A percentile compares a stretch with the other conserved stretches of the same genome.
Conservation (phyloP, 495 filamentous ascomycete genomes). For the Penicillium samsonianum region DNA sequence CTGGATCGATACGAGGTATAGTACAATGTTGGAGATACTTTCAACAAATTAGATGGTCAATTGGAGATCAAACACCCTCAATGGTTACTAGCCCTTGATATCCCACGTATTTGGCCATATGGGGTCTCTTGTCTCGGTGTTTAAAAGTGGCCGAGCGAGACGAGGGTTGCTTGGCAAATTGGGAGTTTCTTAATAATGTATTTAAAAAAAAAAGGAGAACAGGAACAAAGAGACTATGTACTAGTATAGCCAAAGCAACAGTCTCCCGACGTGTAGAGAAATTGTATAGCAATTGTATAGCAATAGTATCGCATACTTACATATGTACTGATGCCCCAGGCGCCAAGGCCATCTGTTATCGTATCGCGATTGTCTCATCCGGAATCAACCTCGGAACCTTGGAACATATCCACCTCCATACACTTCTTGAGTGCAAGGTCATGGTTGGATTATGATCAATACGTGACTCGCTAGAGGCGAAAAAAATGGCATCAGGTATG, state of each 20-base stretch:
- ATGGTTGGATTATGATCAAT: constrained; percentile 4
- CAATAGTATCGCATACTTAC: not conserved
- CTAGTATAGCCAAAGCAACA: not conserved
- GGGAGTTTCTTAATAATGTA: no score
- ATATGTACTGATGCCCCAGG: constrained; percentile 6
- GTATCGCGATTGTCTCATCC: constrained; percentile 4
- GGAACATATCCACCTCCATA: not conserved
- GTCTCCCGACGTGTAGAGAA: not conserved
- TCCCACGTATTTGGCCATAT: not conserved
- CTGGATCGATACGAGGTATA: not conserved
- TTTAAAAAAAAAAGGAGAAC: not conserved
- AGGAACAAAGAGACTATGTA: no score
- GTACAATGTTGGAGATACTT: not conserved
- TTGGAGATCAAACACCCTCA: not conserved
- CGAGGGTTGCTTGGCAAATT: not conserved
- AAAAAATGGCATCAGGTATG: constrained; percentile 43
- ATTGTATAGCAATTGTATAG: not conserved
- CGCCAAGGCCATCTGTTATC: constrained; percentile 13
- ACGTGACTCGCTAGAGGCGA: not conserved
- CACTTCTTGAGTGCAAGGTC: not conserved
- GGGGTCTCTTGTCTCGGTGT: not conserved
- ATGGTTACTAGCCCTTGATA: not conserved
- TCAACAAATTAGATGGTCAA: not conserved
- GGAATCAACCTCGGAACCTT: not conserved
- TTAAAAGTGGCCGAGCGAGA: constrained; percentile 3